phyloP scores from a whole-genome alignment of 371 early-diverging fungal species.

The Phascolomyces articulosus region DNA sequence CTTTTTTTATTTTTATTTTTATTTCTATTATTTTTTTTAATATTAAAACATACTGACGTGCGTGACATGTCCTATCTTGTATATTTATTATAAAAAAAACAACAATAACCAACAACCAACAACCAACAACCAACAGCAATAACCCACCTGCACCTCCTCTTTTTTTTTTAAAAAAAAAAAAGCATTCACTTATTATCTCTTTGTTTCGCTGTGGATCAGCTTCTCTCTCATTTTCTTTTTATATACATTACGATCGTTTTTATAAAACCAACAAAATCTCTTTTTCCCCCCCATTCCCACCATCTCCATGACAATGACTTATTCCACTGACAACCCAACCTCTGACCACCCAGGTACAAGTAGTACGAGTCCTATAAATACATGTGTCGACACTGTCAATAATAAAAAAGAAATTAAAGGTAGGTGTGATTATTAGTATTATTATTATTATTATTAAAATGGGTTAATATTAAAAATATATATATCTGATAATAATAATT shows the following conservation, averaged over 20 bases:
- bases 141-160: background rate
- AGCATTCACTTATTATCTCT: background rate
- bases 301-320: slow-evolving; percentile 1
- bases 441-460: no score
- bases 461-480: background rate
- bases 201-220: slow-evolving; percentile 14
- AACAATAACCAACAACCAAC: background rate
- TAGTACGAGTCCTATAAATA: background rate
- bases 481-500: background rate
- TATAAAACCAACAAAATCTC: background rate
- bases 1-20: background rate
- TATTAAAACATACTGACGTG: background rate
- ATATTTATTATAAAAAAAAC: background rate
- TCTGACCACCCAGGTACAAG: slow-evolving; percentile 1
- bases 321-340: slow-evolving; percentile 2
- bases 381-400: background rate
- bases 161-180: slow-evolving; percentile 4
- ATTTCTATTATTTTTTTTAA: no score
- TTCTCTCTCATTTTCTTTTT: no score
- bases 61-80: slow-evolving; percentile 10
- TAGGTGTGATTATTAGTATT: no score
- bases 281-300: background rate
- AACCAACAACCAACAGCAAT: background rate
- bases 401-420: slow-evolving; percentile 2
- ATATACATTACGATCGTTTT: no score